Evolutionary conservation across 495 filamentous ascomycete genomes (phyloP).

Genomic region (Annulohypoxylon moriforme): DNA sequence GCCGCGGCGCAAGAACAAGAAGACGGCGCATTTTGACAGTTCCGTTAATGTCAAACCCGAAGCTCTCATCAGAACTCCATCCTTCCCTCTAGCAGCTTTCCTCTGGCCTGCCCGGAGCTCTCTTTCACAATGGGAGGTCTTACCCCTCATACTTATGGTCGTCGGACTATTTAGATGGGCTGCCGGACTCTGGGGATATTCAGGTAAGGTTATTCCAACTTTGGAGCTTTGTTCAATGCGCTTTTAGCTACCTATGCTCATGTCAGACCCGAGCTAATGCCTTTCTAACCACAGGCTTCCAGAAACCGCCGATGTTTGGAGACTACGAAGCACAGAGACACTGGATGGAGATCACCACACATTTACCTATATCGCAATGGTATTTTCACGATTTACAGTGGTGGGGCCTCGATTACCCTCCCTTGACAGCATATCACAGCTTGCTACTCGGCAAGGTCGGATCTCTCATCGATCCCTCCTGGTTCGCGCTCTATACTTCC

Average conservation of each 20-base stretch:
- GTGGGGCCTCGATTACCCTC: constrained; percentile 98
- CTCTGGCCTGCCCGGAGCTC: constrained; percentile 88
- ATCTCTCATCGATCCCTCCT: constrained; percentile 76
- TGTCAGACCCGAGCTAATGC: neutral
- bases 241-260: neutral
- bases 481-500: constrained; percentile 90
- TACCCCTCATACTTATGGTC: constrained; percentile 88
- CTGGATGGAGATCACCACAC: constrained; percentile 96
- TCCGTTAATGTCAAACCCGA: constrained; percentile 45
- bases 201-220: constrained; percentile 65
- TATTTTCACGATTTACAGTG: constrained; percentile 96
- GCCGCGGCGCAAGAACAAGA: constrained; percentile 62
- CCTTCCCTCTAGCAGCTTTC: constrained; percentile 90
- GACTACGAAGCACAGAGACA: constrained; percentile 98
- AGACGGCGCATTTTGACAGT: constrained; percentile 47
- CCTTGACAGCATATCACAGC: constrained; percentile 97
- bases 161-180: constrained; percentile 95
- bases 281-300: constrained; percentile 66
- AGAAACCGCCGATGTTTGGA: constrained; percentile 89
- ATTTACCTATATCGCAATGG: constrained; percentile 92
- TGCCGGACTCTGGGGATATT: constrained; percentile 92
- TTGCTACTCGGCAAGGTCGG: constrained; percentile 93
- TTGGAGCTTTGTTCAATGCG: neutral
- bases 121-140: constrained; percentile 90
- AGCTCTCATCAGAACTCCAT: constrained; percentile 54